Conservation (phyloP, 2,329 filamentous ascomycete species). For the Stylonectria norvegica region DNA sequence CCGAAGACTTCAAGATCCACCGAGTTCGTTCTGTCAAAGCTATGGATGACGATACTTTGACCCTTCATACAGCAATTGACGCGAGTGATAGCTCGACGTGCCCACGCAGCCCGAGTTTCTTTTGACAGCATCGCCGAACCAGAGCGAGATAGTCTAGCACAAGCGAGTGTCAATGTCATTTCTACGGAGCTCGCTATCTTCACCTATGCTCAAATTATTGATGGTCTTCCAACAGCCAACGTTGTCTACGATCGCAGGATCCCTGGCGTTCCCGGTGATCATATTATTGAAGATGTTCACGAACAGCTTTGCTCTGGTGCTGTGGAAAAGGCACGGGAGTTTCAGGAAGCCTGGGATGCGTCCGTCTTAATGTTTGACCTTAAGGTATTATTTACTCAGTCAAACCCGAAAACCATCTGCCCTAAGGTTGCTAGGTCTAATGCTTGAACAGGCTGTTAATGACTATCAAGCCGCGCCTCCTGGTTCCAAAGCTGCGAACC, state of each 20-base stretch:
- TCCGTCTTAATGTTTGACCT: conserved; percentile 9
- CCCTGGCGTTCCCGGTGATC: conserved; percentile 10
- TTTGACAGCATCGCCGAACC: background rate
- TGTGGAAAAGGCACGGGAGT: background rate
- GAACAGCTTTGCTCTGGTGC: conserved; percentile 7
- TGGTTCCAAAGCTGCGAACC: too few relatives aligned
- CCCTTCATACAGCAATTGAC: too few relatives aligned
- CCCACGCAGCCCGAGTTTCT: background rate
- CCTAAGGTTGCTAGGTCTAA: too few relatives aligned
- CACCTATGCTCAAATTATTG: conserved; percentile 17
- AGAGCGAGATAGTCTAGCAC: background rate
- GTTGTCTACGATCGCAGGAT: conserved; percentile 11
- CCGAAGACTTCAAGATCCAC: too few relatives aligned
- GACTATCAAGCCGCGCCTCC: background rate
- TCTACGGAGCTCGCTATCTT: conserved; percentile 5
- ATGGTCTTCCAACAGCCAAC: conserved; percentile 12
- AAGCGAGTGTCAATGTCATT: conserved; percentile 7
- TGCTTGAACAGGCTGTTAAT: background rate
- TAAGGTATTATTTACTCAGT: conserved; percentile 1
- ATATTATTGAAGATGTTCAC: conserved; percentile 12
- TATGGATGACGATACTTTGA: too few relatives aligned
- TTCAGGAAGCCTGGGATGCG: conserved; percentile 4
- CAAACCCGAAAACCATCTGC: background rate
- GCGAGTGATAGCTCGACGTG: background rate
- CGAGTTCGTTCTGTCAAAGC: too few relatives aligned